A percentile compares a stretch with the other conserved stretches of the same genome.
Conservation (phyloP, 1,139 yeast genomes). For the Hemisphaericaspora subhashii region DNA sequence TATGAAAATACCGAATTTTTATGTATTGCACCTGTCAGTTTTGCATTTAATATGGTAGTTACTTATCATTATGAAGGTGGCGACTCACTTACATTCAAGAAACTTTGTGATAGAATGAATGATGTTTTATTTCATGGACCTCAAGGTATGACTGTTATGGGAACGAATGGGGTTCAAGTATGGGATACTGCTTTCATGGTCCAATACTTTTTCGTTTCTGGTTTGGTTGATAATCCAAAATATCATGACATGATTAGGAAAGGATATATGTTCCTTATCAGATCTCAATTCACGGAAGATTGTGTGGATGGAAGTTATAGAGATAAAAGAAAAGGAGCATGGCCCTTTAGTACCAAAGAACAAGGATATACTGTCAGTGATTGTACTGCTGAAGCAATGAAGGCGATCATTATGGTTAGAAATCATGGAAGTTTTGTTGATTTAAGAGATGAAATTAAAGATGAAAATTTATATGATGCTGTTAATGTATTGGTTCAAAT, state of each 20-base stretch:
- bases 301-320: conserved; percentile 79
- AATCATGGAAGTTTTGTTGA: conserved; percentile 53
- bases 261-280: conserved; percentile 70
- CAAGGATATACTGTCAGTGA: conserved; percentile 98
- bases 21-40: conserved; percentile 93
- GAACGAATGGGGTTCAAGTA: conserved; percentile 96
- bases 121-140: conserved; percentile 85
- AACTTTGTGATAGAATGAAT: conserved; percentile 59
- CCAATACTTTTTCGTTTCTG: conserved; percentile 80
- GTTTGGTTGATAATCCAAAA: conserved; percentile 69
- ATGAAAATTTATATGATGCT: conserved; percentile 55
- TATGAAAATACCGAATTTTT: conserved; percentile 74
- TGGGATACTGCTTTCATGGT: conserved; percentile 96
- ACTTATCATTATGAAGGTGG: conserved; percentile 68
- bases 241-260: conserved; percentile 61
- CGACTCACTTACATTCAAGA: conserved; percentile 59
- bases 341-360: conserved; percentile 94
- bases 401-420: conserved; percentile 90
- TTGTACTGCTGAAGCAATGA: conserved; percentile 94
- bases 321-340: conserved; percentile 86
- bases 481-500: conserved; percentile 62
- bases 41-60: conserved; percentile 79
- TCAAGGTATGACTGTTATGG: conserved; percentile 91
- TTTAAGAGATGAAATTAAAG: conserved; percentile 22
- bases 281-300: conserved; percentile 83